Evolutionary conservation across 208 protist species (phyloP).

Genomic region (Naegleria fowleri): DNA sequence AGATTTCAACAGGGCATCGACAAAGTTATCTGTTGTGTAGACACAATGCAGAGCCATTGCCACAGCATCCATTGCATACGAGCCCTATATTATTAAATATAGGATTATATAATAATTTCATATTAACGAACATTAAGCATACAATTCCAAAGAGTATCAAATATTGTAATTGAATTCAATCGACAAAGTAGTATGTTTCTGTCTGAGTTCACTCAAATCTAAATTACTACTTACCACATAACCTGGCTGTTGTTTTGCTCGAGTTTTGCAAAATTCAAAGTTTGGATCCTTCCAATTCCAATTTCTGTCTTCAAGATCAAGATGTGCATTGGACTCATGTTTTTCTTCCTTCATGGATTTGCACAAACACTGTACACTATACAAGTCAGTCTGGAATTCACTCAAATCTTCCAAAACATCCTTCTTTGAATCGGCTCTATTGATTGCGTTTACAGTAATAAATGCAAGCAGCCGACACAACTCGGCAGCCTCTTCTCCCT

Average conservation of each 20-base stretch:
- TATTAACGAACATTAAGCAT: background rate
- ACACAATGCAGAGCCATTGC: conserved; percentile 44
- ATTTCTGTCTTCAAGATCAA: conserved; percentile 25
- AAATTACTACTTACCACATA: background rate
- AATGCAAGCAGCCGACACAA: conserved; percentile 41
- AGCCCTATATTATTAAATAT: conserved; percentile 24
- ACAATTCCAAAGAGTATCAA: background rate
- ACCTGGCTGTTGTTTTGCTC: conserved; percentile 35
- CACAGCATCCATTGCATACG: conserved; percentile 44
- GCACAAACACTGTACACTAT: background rate
- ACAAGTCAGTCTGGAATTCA: background rate
- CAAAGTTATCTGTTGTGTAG: conserved; percentile 35
- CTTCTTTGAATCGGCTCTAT: background rate
- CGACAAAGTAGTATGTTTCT: too few relatives aligned
- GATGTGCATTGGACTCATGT: background rate
- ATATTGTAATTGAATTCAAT: too few relatives aligned
- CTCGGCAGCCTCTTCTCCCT: conserved; percentile 43
- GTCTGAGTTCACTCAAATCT: too few relatives aligned
- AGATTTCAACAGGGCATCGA: conserved; percentile 26
- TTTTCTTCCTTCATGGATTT: background rate
- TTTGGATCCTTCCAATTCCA: conserved; percentile 37
- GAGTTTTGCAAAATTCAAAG: conserved; percentile 27
- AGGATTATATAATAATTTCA: background rate
- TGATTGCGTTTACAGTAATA: conserved; percentile 20
- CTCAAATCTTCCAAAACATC: background rate